These are phyloP conservation scores for Cutaneotrichosporon dermatis DNA, from an alignment of 1,284 basidiomycete species.

Conservation along the genomic window DNA sequence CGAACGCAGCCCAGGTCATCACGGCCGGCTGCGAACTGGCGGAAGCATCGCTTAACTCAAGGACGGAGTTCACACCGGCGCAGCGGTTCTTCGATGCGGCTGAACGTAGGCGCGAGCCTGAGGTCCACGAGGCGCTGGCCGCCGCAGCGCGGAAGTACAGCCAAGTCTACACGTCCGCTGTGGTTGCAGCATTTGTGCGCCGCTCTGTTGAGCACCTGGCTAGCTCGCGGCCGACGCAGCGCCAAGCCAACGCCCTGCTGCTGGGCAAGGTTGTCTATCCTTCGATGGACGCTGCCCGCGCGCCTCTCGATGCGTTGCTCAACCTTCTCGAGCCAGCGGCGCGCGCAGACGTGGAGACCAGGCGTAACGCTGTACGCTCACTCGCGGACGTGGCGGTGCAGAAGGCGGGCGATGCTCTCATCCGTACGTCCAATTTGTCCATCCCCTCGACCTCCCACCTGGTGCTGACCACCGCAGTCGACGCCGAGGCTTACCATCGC, in stretches of 20 bases:
- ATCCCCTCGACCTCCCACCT: too few species aligned
- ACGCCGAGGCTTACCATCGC: conserved; percentile 1
- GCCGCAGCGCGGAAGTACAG: conserved; percentile 63
- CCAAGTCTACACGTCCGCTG: conserved; percentile 44
- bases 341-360: conserved; percentile 46
- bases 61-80: conserved; percentile 3
- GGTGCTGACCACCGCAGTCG: conserved; percentile 14
- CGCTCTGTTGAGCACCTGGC: conserved; percentile 66
- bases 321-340: conserved; percentile 24
- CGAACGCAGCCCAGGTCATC: conserved; percentile 69
- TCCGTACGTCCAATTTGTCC: conserved; percentile 19
- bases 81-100: conserved; percentile 58
- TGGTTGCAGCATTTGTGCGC: conserved; percentile 29
- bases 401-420: neutral
- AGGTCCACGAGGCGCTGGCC: conserved; percentile 72
- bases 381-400: conserved; percentile 29
- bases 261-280: conserved; percentile 70
- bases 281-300: conserved; percentile 16
- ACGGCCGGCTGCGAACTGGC: conserved; percentile 70
- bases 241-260: conserved; percentile 72
- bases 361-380: conserved; percentile 35
- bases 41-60: conserved; percentile 59
- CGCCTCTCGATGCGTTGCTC: conserved; percentile 25
- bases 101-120: conserved; percentile 61
- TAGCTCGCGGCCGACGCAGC: conserved; percentile 52